Percentiles rank a stretch among this genome's conserved stretches.
phyloP scores from a whole-genome alignment of 495 filamentous ascomycete genomes.

The Hypoxylon lienhwacheense region DNA sequence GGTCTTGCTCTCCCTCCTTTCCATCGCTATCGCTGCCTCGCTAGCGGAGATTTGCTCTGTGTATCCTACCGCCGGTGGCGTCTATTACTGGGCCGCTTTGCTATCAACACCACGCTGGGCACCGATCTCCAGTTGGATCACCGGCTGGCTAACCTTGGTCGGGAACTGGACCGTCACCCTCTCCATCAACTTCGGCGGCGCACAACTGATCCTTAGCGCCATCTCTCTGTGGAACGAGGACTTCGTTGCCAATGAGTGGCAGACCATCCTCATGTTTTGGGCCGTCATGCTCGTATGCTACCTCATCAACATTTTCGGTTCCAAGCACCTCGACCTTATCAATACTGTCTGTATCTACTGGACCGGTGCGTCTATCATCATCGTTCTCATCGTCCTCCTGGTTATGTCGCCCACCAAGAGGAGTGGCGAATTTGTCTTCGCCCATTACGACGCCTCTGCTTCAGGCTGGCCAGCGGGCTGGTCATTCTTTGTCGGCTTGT shows the following conservation, averaged over 20 bases:
- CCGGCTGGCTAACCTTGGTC: slow-evolving; percentile 64
- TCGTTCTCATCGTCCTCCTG: slow-evolving; percentile 61
- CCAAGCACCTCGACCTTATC: slow-evolving; percentile 57
- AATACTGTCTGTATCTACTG: slow-evolving; percentile 65
- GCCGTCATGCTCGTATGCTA: slow-evolving; percentile 62
- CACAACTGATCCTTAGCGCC: slow-evolving; percentile 60
- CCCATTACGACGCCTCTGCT: slow-evolving; percentile 58
- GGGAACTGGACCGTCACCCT: slow-evolving; percentile 69
- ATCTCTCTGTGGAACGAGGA: slow-evolving; percentile 56
- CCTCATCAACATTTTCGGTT: slow-evolving; percentile 63
- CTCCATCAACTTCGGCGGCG: slow-evolving; percentile 67
- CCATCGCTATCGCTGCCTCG: slow-evolving; percentile 58
- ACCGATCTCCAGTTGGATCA: slow-evolving; percentile 66
- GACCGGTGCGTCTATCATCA: slow-evolving; percentile 59
- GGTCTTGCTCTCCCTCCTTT: slow-evolving; percentile 62
- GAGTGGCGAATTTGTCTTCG: slow-evolving; percentile 61
- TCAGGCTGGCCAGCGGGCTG: slow-evolving; percentile 56
- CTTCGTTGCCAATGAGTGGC: slow-evolving; percentile 53
- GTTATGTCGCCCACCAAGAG: slow-evolving; percentile 65
- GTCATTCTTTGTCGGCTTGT: slow-evolving; percentile 62
- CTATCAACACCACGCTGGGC: slow-evolving; percentile 58
- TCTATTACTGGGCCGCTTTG: slow-evolving; percentile 69
- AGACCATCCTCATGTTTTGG: slow-evolving; percentile 64
- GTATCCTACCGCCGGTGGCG: slow-evolving; percentile 64
- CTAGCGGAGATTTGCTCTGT: slow-evolving; percentile 71